These are phyloP conservation scores for Ceriops zippeliana DNA, from an alignment of 345 rosid species.

Conservation along the genomic window DNA sequence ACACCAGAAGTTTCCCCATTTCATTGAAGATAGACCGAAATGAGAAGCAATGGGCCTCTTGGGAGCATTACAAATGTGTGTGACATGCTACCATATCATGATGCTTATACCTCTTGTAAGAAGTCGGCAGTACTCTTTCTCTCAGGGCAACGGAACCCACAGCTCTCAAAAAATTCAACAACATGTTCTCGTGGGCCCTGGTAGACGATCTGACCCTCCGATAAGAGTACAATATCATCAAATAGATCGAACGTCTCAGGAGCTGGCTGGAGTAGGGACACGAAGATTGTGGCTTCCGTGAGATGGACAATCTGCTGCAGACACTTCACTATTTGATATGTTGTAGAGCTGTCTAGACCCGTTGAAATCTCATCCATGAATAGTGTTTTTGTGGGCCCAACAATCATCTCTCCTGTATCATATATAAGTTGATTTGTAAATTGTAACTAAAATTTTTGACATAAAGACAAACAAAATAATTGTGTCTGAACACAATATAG, in stretches of 20 bases:
- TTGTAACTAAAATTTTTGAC: no score
- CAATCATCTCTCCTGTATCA: constrained; percentile 20
- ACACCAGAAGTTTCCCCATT: no score
- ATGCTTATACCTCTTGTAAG: constrained; percentile 19
- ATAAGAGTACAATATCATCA: constrained; percentile 15
- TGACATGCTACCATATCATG: no score
- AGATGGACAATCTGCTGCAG: constrained; percentile 22
- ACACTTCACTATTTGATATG: constrained; percentile 20
- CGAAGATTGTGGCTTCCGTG: constrained; percentile 14
- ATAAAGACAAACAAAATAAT: no score
- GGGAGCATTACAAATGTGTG: no score
- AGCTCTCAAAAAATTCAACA: constrained; percentile 11
- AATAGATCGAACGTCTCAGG: constrained; percentile 23
- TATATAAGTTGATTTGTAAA: no score
- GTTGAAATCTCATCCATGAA: constrained; percentile 28
- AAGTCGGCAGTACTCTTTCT: constrained; percentile 23
- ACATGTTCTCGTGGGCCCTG: constrained; percentile 14
- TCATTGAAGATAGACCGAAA: no score
- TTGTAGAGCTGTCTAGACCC: constrained; percentile 25
- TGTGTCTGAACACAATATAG: no score
- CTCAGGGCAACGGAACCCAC: constrained; percentile 22
- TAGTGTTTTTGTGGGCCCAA: constrained; percentile 17
- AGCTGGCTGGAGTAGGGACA: constrained; percentile 21
- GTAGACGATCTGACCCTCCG: constrained; percentile 17
- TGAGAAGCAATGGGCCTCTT: no score